A percentile compares a stretch with the other conserved stretches of the same genome.
These are phyloP conservation scores for Pseudogymnoascus sp. DNA, from an alignment of 2,329 filamentous ascomycete species.

Conservation along the genomic window DNA sequence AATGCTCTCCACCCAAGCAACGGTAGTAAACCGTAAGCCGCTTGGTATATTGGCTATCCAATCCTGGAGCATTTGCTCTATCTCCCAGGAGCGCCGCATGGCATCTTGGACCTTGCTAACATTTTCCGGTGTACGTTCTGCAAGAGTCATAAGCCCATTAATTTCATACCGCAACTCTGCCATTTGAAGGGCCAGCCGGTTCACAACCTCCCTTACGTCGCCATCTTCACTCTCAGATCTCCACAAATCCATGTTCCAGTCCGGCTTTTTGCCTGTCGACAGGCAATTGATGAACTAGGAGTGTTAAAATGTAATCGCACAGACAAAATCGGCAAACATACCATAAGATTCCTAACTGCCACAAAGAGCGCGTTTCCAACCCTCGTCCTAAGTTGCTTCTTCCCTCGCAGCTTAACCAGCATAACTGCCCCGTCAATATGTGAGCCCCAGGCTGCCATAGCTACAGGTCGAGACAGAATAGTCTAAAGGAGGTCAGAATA, in stretches of 20 bases:
- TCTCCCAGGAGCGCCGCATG: conserved; percentile 41
- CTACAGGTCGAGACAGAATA: conserved; percentile 43
- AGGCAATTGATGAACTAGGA: conserved; percentile 51
- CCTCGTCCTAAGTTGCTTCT: conserved; percentile 44
- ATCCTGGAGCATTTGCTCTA: conserved; percentile 43
- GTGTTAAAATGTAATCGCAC: conserved; percentile 21
- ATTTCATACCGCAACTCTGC: conserved; percentile 48
- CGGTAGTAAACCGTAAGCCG: conserved; percentile 42
- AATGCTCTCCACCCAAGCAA: conserved; percentile 48
- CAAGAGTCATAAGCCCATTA: conserved; percentile 39
- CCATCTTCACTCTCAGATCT: conserved; percentile 41
- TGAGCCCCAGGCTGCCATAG: conserved; percentile 51
- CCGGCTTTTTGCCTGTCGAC: conserved; percentile 41
- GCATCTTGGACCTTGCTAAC: conserved; percentile 42
- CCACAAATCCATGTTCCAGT: conserved; percentile 53
- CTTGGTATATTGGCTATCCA: conserved; percentile 45
- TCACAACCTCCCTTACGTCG: conserved; percentile 36
- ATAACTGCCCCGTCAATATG: conserved; percentile 58
- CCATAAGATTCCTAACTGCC: conserved; percentile 52
- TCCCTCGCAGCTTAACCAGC: conserved; percentile 48
- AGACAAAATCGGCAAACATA: conserved; percentile 24
- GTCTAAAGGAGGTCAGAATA: conserved; percentile 25
- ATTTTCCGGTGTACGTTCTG: conserved; percentile 40
- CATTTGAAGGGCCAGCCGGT: conserved; percentile 41
- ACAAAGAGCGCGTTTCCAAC: conserved; percentile 48